phyloP scores from a whole-genome alignment of 1,284 basidiomycete species.

The Microbotryum lychnidis-dioicae region DNA sequence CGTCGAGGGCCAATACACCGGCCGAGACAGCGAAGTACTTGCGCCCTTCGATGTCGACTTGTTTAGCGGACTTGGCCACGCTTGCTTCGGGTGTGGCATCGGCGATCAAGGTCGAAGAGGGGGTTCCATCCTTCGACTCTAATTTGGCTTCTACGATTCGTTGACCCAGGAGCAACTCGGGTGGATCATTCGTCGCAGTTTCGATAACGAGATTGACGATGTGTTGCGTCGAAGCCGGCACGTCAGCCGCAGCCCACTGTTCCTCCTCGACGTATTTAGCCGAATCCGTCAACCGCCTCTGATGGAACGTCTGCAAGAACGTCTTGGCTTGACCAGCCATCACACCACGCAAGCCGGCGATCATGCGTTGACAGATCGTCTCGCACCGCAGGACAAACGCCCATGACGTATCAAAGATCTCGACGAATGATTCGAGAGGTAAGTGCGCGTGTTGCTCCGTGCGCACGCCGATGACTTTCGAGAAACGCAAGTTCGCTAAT shows the following conservation, averaged over 20 bases:
- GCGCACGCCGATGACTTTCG: slow-evolving; percentile 67
- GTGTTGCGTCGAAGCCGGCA: slow-evolving; percentile 57
- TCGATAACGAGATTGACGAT: slow-evolving; percentile 67
- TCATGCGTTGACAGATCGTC: slow-evolving; percentile 75
- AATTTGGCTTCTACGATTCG: neutral
- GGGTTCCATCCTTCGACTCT: neutral
- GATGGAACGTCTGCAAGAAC: slow-evolving; percentile 80
- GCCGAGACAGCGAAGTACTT: slow-evolving; percentile 79
- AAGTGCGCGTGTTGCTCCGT: slow-evolving; percentile 69
- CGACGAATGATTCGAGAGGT: slow-evolving; percentile 64
- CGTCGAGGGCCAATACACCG: slow-evolving; percentile 64
- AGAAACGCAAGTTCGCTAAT: slow-evolving; percentile 68
- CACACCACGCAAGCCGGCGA: slow-evolving; percentile 76
- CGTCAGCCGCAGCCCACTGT: slow-evolving; percentile 74
- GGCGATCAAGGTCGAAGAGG: neutral
- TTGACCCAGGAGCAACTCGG: slow-evolving; percentile 52
- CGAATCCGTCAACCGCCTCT: slow-evolving; percentile 66
- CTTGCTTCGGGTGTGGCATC: slow-evolving; percentile 27
- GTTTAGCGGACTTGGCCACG: slow-evolving; percentile 50
- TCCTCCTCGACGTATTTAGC: slow-evolving; percentile 89
- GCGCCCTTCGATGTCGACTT: slow-evolving; percentile 72
- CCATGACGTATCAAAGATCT: slow-evolving; percentile 78
- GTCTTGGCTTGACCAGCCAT: slow-evolving; percentile 76
- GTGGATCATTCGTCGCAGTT: slow-evolving; percentile 70
- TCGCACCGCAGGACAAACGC: slow-evolving; percentile 81